Evolutionary conservation across 306 rosid genomes (phyloP), one percentile per base, ranked within the genome.

Genomic region (Casuarina cunninghamiana): DNA sequence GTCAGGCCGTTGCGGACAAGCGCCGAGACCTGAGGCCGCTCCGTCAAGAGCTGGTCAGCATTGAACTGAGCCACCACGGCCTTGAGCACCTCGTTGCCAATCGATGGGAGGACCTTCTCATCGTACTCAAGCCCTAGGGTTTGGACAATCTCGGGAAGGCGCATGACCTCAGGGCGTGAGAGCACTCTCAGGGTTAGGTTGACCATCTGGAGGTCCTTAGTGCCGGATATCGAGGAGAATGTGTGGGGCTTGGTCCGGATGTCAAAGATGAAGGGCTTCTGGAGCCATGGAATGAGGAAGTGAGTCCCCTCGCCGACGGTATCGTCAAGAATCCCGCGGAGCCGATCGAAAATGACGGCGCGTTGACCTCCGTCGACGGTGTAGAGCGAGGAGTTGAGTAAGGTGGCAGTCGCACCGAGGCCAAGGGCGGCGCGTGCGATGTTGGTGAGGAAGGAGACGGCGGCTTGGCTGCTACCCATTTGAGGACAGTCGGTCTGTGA

Each of bases 341-440:
- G 91, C 0, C 98, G 91, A 69, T 94, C 97, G 76, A 94, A 94
- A 45, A 94, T 94, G 53, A 94, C 97, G 7, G 98, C 98, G 10
- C 97, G 89, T 32, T 94, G 92, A 3, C 98, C 98, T 5, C 98
- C 98, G 84, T 94, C 98, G 44, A 94, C 98, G 17, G 95, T 94
- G 92, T 92, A 92, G 32, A 94, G 90, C 7, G 97, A 69, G 11
- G 97, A 87, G 71, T 81, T 88, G 5, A 94, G 16, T 13, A 63
- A 49, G 3, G 97, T 39, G 3, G 88, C 88, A 2, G 88, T 89
- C 3, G 58, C 87, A 45, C 97, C 98, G 17, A 92, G 86, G 1
- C 97, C 97, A n/a, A 94, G 71, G 5, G 97, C 97, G 71, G 81
- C 75, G 46, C 95, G 93, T 6, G 89, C 93, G 1, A 94, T 0